Percentiles rank a stretch among this genome's conserved stretches.
Conservation (phyloP, 83 land plant species). For the Larix sibirica region DNA sequence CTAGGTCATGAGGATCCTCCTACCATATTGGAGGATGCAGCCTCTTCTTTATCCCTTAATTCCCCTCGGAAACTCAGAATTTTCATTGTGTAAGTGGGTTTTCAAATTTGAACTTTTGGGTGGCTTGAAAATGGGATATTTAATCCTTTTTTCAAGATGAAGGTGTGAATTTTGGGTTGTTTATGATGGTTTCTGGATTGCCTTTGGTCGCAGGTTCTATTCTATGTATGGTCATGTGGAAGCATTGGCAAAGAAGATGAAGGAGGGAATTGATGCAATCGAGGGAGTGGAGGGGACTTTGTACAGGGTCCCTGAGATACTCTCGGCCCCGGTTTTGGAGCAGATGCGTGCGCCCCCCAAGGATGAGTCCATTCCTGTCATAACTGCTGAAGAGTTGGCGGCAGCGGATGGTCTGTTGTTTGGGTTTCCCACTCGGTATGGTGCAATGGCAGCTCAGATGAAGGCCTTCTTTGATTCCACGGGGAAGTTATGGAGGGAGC, state of each 20-base stretch:
- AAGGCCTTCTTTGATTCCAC: conserved; percentile 83
- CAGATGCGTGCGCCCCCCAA: conserved; percentile 82
- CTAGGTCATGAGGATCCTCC: conserved; percentile 5
- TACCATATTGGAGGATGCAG: conserved; percentile 1
- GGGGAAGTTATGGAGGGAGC: conserved; percentile 66
- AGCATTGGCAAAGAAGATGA: conserved; percentile 76
- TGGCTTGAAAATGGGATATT: background rate
- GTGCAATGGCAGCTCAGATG: conserved; percentile 93
- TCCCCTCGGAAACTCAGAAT: conserved; percentile 40
- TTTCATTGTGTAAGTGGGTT: conserved; percentile 56
- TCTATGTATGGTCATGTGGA: conserved; percentile 99
- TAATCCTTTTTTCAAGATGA: background rate
- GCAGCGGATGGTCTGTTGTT: conserved; percentile 85
- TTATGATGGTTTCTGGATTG: conserved; percentile 10
- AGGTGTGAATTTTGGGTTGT: background rate
- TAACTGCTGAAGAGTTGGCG: conserved; percentile 54
- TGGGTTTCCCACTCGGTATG: conserved; percentile 94
- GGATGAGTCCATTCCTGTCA: conserved; percentile 51
- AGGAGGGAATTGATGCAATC: conserved; percentile 83
- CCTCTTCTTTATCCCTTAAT: background rate
- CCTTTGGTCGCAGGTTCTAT: conserved; percentile 56
- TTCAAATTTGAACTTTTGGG: background rate
- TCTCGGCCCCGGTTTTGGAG: conserved; percentile 57
- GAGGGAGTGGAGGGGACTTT: conserved; percentile 77
- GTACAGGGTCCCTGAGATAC: conserved; percentile 81